Conservation (phyloP, 1,139 yeast genomes). For the Diutina siamensis region DNA sequence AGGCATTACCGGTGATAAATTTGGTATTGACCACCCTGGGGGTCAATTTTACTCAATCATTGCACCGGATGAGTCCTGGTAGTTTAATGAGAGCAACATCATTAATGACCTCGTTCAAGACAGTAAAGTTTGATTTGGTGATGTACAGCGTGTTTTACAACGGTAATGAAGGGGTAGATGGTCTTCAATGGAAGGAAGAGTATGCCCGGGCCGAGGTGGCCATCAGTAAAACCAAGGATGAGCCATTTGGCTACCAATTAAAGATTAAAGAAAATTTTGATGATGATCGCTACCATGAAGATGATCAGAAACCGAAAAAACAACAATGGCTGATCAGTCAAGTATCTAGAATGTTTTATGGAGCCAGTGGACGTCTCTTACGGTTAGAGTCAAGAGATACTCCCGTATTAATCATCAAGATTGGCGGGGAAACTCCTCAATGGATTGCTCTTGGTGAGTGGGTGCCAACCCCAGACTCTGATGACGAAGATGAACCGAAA, state of each 20-base stretch:
- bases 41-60: slow-evolving; percentile 38
- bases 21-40: slow-evolving; percentile 64
- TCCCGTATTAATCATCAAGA: slow-evolving; percentile 58
- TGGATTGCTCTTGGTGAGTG: slow-evolving; percentile 47
- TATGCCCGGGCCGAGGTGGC: slow-evolving; percentile 38
- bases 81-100: slow-evolving; percentile 55
- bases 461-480: slow-evolving; percentile 17
- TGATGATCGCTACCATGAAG: slow-evolving; percentile 69
- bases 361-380: slow-evolving; percentile 60
- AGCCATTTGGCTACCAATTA: slow-evolving; percentile 25
- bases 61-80: slow-evolving; percentile 48
- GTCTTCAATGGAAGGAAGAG: slow-evolving; percentile 65
- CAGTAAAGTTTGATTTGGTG: slow-evolving; percentile 35
- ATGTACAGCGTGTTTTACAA: slow-evolving; percentile 59
- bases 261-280: slow-evolving; percentile 48
- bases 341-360: slow-evolving; percentile 50
- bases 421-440: slow-evolving; percentile 17
- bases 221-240: slow-evolving; percentile 22
- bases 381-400: slow-evolving; percentile 52
- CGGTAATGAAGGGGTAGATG: slow-evolving; percentile 5
- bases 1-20: slow-evolving; percentile 58
- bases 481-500: slow-evolving; percentile 8
- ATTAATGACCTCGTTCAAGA: slow-evolving; percentile 19
- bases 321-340: slow-evolving; percentile 27
- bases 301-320: slow-evolving; percentile 25